phyloP scores from a whole-genome alignment of 1,284 basidiomycete species.

The Pterulicium gracile region DNA sequence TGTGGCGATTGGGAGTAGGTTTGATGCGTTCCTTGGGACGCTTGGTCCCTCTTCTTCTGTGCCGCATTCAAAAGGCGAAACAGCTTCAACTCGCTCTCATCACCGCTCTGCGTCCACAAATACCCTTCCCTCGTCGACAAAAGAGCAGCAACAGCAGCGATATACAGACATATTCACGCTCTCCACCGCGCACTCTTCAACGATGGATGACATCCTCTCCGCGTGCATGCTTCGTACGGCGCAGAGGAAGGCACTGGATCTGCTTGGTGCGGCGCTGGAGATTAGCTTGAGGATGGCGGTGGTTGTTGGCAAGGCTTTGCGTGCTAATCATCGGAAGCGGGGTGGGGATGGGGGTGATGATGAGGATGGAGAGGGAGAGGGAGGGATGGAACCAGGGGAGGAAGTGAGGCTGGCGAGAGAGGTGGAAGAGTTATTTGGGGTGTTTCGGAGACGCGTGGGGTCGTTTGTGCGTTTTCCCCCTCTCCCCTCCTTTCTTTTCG shows the following conservation, averaged over 20 bases:
- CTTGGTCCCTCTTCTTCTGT: no score
- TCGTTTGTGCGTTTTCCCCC: constrained; percentile 40
- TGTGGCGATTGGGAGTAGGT: constrained; percentile 65
- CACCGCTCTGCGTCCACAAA: constrained; percentile 5
- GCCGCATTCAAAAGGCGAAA: no score
- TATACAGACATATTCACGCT: constrained; percentile 62
- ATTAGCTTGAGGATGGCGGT: constrained; percentile 63
- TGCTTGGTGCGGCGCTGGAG: constrained; percentile 57
- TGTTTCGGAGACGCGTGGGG: constrained; percentile 45
- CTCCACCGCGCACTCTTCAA: constrained; percentile 53
- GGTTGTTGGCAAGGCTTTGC: constrained; percentile 43
- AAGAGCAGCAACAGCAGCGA: constrained; percentile 28
- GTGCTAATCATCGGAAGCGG: neutral
- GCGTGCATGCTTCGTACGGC: constrained; percentile 69
- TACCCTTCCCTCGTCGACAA: constrained; percentile 8
- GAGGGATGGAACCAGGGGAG: constrained; percentile 38
- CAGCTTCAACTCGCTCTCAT: constrained; percentile 14
- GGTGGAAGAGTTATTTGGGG: constrained; percentile 41
- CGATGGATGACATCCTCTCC: constrained; percentile 68
- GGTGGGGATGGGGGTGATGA: neutral
- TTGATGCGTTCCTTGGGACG: constrained; percentile 52
- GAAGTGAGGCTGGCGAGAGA: constrained; percentile 49
- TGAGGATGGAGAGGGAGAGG: no score
- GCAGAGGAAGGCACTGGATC: constrained; percentile 57
- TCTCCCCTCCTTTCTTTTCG: constrained; percentile 10